Evolutionary conservation across 352 stramenopile genomes (phyloP).

Genomic region (Phytophthora europaea): DNA sequence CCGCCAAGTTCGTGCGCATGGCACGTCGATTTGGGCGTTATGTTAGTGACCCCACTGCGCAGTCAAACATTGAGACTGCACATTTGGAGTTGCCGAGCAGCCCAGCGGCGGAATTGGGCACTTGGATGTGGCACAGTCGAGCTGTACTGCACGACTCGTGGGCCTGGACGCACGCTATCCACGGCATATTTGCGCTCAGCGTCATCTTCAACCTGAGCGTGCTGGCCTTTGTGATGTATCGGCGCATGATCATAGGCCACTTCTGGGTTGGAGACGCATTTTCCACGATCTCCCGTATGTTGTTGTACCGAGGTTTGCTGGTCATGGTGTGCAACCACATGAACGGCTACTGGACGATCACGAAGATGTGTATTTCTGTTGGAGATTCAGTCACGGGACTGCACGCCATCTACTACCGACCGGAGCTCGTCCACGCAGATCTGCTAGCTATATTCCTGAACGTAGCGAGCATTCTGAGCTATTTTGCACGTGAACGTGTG

Average conservation of each 20-base stretch:
- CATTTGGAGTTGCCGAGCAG: conserved; percentile 29
- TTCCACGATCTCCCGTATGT: conserved; percentile 32
- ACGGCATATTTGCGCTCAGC: conserved; percentile 31
- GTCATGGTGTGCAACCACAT: conserved; percentile 35
- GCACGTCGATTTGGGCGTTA: conserved; percentile 39
- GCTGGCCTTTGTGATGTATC: conserved; percentile 37
- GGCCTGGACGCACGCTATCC: conserved; percentile 46
- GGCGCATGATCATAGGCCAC: conserved; percentile 30
- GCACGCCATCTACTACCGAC: conserved; percentile 31
- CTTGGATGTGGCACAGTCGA: conserved; percentile 31
- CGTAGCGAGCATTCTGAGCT: conserved; percentile 17
- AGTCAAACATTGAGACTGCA: conserved; percentile 43
- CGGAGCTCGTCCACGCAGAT: conserved; percentile 36
- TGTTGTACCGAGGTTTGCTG: conserved; percentile 37
- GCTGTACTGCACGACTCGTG: conserved; percentile 46
- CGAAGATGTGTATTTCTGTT: conserved; percentile 26
- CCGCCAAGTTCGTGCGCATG: conserved; percentile 24
- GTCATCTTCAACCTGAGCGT: conserved; percentile 32
- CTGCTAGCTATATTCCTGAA: conserved; percentile 45
- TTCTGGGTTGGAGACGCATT: conserved; percentile 53
- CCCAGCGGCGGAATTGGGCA: conserved; percentile 21
- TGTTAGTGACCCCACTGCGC: conserved; percentile 27
- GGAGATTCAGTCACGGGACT: conserved; percentile 17
- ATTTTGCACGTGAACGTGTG: conserved; percentile 26
- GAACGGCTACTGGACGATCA: conserved; percentile 42